A percentile compares a stretch with the other conserved stretches of the same genome.
Evolutionary conservation across 768 basidiomycete species (phyloP).

Genomic region (Pisolithus tinctorius): DNA sequence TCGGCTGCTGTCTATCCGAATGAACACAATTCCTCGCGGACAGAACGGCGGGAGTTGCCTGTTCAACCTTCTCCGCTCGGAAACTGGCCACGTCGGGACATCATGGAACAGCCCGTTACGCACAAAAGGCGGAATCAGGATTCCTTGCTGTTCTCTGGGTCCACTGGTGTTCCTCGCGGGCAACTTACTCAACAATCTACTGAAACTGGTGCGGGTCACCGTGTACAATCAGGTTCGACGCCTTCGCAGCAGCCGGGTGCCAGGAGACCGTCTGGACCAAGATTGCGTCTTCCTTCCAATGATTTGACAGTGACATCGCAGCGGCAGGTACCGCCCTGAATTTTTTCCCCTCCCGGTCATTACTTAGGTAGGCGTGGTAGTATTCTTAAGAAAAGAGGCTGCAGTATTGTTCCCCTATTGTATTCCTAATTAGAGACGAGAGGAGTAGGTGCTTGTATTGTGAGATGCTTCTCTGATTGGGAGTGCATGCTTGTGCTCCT

Average conservation of each 20-base stretch:
- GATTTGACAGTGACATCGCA: slow-evolving; percentile 9
- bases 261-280: slow-evolving; percentile 29
- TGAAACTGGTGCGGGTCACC: neutral
- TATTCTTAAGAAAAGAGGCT: no score
- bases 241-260: slow-evolving; percentile 15
- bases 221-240: neutral
- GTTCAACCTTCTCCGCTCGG: slow-evolving; percentile 37
- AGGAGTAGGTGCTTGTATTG: no score
- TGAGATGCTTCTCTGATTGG: no score
- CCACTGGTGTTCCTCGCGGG: neutral
- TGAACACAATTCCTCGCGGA: slow-evolving; percentile 18
- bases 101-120: slow-evolving; percentile 21
- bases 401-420: neutral
- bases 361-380: no score
- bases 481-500: no score
- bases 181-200: neutral
- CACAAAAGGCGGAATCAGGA: slow-evolving; percentile 1
- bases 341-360: neutral
- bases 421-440: neutral
- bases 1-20: slow-evolving; percentile 29
- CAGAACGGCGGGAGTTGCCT: slow-evolving; percentile 6
- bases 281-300: slow-evolving; percentile 15
- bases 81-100: slow-evolving; percentile 47
- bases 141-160: neutral
- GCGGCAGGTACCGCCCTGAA: slow-evolving; percentile 14